Evolutionary conservation across 1,139 yeast species (phyloP).

Genomic region (Nakaseomyces kungkrabaensis): DNA sequence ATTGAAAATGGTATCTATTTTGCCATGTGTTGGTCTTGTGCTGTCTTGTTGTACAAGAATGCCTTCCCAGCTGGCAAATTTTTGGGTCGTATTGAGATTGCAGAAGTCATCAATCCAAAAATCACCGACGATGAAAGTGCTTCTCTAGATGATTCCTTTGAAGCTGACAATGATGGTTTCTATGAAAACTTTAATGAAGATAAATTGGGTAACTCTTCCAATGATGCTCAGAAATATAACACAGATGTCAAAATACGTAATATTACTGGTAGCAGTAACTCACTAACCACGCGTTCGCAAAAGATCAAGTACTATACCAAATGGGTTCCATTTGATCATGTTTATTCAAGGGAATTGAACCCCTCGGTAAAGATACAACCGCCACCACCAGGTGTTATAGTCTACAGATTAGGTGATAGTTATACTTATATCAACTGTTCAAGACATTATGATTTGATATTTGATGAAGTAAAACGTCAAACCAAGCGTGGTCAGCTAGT

Average conservation of each 20-base stretch:
- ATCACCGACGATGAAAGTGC: constrained; percentile 25
- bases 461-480: constrained; percentile 52
- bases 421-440: constrained; percentile 78
- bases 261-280: neutral
- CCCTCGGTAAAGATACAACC: constrained; percentile 48
- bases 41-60: constrained; percentile 58
- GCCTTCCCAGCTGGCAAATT: constrained; percentile 78
- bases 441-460: constrained; percentile 55
- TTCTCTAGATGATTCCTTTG: constrained; percentile 6
- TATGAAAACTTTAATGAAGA: constrained; percentile 3
- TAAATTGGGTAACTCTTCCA: constrained; percentile 3
- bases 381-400: constrained; percentile 88
- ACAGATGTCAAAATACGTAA: constrained; percentile 2
- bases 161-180: neutral
- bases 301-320: constrained; percentile 44
- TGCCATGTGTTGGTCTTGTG: constrained; percentile 77
- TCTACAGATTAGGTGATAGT: constrained; percentile 73
- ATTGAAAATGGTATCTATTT: constrained; percentile 88
- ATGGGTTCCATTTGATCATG: constrained; percentile 71
- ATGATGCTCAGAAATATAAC: constrained; percentile 1
- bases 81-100: constrained; percentile 64
- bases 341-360: constrained; percentile 40
- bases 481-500: constrained; percentile 55
- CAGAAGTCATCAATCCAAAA: constrained; percentile 55
- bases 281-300: constrained; percentile 4